A percentile compares a stretch with the other conserved stretches of the same genome.
Evolutionary conservation across 2,329 filamentous ascomycete genomes (phyloP).

Genomic region (Fusarium humuli): DNA sequence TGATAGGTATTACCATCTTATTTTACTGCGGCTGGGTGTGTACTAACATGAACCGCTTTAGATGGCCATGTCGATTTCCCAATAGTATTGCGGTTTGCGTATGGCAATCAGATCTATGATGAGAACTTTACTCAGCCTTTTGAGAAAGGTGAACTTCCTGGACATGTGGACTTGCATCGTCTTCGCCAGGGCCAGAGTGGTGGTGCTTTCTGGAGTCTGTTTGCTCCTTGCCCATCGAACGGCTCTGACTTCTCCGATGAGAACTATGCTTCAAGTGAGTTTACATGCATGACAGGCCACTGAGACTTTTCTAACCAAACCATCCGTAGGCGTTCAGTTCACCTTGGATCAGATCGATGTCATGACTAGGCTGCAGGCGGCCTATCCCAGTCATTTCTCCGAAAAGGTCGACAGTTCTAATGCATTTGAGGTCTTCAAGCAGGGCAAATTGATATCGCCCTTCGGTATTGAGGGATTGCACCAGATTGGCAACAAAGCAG

Average conservation of each 20-base stretch:
- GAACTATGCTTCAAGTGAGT: slow-evolving; percentile 74
- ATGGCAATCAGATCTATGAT: slow-evolving; percentile 82
- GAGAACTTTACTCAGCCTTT: slow-evolving; percentile 80
- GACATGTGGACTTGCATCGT: slow-evolving; percentile 84
- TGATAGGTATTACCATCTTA: slow-evolving; percentile 58
- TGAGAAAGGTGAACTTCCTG: slow-evolving; percentile 72
- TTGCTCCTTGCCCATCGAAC: slow-evolving; percentile 78
- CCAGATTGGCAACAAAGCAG: slow-evolving; percentile 87
- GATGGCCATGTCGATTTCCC: slow-evolving; percentile 93
- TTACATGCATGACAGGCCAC: background rate
- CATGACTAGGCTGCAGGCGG: slow-evolving; percentile 70
- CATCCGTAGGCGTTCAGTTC: slow-evolving; percentile 65
- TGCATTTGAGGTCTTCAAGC: slow-evolving; percentile 70
- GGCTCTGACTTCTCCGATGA: slow-evolving; percentile 78
- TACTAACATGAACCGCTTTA: slow-evolving; percentile 50
- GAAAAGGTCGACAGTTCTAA: slow-evolving; percentile 68
- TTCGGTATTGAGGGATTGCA: slow-evolving; percentile 89
- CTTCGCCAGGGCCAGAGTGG: slow-evolving; percentile 78
- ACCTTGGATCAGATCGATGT: slow-evolving; percentile 83
- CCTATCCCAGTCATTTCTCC: slow-evolving; percentile 78
- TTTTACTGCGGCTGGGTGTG: accelerated
- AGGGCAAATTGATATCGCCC: slow-evolving; percentile 78
- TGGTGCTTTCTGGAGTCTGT: slow-evolving; percentile 95
- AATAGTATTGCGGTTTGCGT: slow-evolving; percentile 73
- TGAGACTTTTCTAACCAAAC: background rate